Evolutionary conservation across 1,284 basidiomycete genomes (phyloP).

Genomic region (Takashimella koratensis): DNA sequence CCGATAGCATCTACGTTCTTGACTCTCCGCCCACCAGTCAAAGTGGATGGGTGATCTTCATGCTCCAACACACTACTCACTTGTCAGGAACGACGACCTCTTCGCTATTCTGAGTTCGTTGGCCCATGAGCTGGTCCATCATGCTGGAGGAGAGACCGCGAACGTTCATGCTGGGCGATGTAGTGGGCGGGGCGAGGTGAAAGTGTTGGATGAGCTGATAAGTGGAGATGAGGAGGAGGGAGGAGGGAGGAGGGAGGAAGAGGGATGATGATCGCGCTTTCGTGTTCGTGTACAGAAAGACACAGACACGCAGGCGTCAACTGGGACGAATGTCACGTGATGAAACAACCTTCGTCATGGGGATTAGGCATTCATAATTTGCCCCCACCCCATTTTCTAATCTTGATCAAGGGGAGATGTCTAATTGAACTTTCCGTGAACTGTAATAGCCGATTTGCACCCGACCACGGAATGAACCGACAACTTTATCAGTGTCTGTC

Average conservation of each 20-base stretch:
- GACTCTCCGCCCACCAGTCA: too few relatives aligned
- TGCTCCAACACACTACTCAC: constrained; percentile 27
- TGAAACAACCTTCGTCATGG: not conserved
- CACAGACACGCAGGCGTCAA: constrained; percentile 5
- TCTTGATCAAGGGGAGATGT: too few relatives aligned
- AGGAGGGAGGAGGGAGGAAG: constrained; percentile 5
- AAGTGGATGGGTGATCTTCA: too few relatives aligned
- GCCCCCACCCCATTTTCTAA: too few relatives aligned
- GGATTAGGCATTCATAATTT: too few relatives aligned
- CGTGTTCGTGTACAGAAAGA: too few relatives aligned
- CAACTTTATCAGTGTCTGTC: too few relatives aligned
- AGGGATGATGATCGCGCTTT: constrained; percentile 11
- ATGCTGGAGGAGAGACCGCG: not conserved
- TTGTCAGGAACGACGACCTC: constrained; percentile 48
- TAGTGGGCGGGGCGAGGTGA: constrained; percentile 2
- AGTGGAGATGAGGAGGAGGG: not conserved
- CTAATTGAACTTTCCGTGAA: too few relatives aligned
- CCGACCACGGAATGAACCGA: too few relatives aligned
- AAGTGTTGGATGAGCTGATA: not conserved
- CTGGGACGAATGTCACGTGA: not conserved
- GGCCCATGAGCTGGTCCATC: constrained; percentile 13
- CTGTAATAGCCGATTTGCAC: too few relatives aligned
- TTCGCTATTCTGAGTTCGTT: constrained; percentile 20
- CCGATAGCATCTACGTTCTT: too few relatives aligned
- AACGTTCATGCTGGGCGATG: constrained; percentile 7